Base-by-base conservation (phyloP, 1,139 yeast species). In the Protomyces macrosporus region DNA sequence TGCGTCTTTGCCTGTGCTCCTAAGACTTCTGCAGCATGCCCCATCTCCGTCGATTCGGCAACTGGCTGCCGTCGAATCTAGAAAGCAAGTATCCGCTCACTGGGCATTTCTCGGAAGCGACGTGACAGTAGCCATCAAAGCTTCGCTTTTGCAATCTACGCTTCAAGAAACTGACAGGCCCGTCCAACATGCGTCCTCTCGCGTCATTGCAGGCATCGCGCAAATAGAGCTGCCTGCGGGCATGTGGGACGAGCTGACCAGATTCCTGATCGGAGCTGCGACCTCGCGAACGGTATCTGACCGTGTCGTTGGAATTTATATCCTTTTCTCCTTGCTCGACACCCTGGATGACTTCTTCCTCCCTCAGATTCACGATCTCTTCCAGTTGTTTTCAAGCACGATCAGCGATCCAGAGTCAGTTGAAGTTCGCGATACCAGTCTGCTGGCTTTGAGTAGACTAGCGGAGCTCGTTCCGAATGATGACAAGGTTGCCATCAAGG, bases 61-160 rank as follows among this genome's bases (percentile, higher is more conserved):
- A 76, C 81, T 93, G 69, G 96, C 98, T 16, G 96, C 97, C 67
- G 97, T 93, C 67, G 98, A 93, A 77, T 91, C 91, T 53, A 85
- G 97, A 77, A 93, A 95, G 76, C 82, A 88, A 73, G 84, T 90
- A 59, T 72, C 81, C 62, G 79, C 81, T 69, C 85, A 84, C 72
- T 93, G 98, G 98, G 83, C 79, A 50, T 69, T 74, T 3, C 64
- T 72, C 23, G 65, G 67, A 23, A 82, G 76, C 34, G 70, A 79
- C 6, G 73, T 83, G 65, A 84, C 85, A 75, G 78, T 81, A 53
- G 79, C 80, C 65, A 85, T 93, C 73, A 86, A 88, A 73, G 78
- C 79, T 53, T 81, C 93, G 34, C 76, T 91, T 71, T 81, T 93
- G 71, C 81, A 82, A 69, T 81, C 84, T 68, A 85, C 96, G 53